Percentiles rank a stretch among this genome's conserved stretches.
These are phyloP conservation scores for Fusarium palustre DNA, from an alignment of 2,329 filamentous ascomycete species.

Conservation along the genomic window DNA sequence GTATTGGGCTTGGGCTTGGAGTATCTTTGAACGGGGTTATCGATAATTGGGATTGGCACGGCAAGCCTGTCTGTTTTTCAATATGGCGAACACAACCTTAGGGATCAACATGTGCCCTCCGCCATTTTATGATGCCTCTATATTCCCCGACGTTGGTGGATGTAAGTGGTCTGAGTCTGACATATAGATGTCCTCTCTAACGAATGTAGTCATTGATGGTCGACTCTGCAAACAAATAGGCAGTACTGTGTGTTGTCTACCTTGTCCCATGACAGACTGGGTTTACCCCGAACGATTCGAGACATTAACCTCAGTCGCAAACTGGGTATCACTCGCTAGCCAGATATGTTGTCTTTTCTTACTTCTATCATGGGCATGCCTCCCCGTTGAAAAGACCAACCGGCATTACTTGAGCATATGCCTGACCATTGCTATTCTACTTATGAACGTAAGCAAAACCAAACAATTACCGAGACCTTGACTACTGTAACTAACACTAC, in stretches of 20 bases:
- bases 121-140: conserved; percentile 75
- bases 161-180: conserved; percentile 62
- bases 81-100: conserved; percentile 49
- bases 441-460: conserved; percentile 78
- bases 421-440: conserved; percentile 77
- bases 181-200: conserved; percentile 18
- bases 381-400: conserved; percentile 90
- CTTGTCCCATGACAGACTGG: conserved; percentile 89
- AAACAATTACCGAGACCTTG: neutral
- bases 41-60: conserved; percentile 9
- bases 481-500: conserved; percentile 34
- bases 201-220: conserved; percentile 65
- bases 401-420: conserved; percentile 95
- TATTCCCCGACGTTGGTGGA: conserved; percentile 71
- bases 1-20: neutral
- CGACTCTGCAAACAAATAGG: conserved; percentile 63
- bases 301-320: conserved; percentile 72
- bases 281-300: conserved; percentile 70
- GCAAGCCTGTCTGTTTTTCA: conserved; percentile 22
- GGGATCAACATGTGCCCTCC: conserved; percentile 68
- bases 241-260: conserved; percentile 80
- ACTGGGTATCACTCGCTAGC: conserved; percentile 84
- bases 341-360: conserved; percentile 80
- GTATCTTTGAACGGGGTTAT: neutral
- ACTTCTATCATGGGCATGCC: conserved; percentile 79